Evolutionary conservation across 345 rosid genomes (phyloP).

Genomic region (Salix caprea): DNA sequence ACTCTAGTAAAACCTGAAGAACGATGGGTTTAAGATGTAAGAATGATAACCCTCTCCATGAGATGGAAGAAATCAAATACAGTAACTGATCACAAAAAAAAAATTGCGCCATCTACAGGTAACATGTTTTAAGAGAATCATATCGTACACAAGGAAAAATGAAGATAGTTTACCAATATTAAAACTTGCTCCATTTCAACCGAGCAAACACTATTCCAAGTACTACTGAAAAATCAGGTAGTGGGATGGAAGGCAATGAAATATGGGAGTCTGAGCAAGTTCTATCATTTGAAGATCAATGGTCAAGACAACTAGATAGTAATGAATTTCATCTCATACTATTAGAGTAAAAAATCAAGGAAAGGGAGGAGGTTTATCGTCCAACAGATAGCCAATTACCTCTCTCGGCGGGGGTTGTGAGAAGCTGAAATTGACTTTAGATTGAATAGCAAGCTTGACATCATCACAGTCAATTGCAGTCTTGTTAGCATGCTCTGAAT

Average conservation of each 20-base stretch:
- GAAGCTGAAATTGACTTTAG: conserved; percentile 86
- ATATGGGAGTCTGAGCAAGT: background rate
- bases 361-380: background rate
- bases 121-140: background rate
- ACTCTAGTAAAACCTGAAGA: conserved; percentile 58
- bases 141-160: background rate
- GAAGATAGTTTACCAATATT: background rate
- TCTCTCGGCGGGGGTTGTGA: conserved; percentile 95
- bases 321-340: background rate
- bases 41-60: too few relatives aligned
- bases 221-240: background rate
- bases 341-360: background rate
- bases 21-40: background rate
- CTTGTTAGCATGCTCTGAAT: conserved; percentile 87
- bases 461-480: conserved; percentile 74
- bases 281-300: background rate
- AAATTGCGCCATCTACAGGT: background rate
- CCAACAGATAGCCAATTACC: conserved; percentile 29
- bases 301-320: background rate
- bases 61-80: background rate
- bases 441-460: conserved; percentile 83
- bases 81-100: background rate
- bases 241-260: background rate
- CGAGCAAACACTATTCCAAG: background rate
- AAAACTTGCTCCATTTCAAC: background rate